Evolutionary conservation across 257 asterid genomes (phyloP), one percentile per base, ranked within the genome.

Genomic region (Petunia secreta): DNA sequence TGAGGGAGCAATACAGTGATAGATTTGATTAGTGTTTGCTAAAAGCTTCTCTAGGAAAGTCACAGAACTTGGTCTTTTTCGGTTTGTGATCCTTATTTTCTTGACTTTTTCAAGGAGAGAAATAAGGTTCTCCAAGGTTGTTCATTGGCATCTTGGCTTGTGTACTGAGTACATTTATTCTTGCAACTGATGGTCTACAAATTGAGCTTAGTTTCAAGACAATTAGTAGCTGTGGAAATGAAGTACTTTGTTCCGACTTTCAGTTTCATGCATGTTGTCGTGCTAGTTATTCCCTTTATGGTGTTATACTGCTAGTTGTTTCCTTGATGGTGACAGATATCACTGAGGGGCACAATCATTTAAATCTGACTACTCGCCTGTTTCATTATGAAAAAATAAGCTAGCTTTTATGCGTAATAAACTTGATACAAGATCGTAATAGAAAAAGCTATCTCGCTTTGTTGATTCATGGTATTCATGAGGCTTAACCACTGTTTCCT

Each of bases 141-240:
- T 84, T 79, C 83, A 60, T 82, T 74, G 75, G 77, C 54, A 67
- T 84, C 84, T 46, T 77, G 82, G 80, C 82, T 62, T 74, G 69
- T 89, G 90, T 90, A 87, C 75, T 80, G 81, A 81, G 81, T 80
- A 75, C 89, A 83, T 85, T 80, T 82, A 40, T 89, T 89, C 77
- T 80, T 84, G 83, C 53, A 84, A 73, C 79, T 79, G n/a, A 78
- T 86, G 84, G 77, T 81, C 81, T 75, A 80, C 75, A 80, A 78
- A 38, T 58, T 71, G 86, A 79, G 86, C 82, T 65, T 84, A 77
- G 76, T 55, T 73, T 52, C 62, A 73, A 34, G 78, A 73, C 36
- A 73, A 7, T 77, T 77, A 15, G 58, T 16, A 41, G 54, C 62
- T 79, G 15, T 79, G 82, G 63, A 50, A 50, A 73, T 50, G 78